Conservation (phyloP, 331 rosid species). For the Erythrophleum ivorense region DNA sequence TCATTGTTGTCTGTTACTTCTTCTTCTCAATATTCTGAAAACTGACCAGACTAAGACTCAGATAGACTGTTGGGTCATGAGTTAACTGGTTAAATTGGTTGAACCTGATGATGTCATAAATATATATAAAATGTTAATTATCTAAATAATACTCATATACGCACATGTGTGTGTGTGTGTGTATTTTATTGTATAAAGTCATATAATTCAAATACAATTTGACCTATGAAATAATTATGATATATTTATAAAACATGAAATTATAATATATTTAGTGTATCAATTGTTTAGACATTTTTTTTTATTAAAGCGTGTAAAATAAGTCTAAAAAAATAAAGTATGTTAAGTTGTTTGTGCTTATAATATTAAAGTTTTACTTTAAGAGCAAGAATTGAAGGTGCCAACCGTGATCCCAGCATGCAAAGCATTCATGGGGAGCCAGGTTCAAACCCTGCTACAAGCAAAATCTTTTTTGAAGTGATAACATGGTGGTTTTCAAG, state of each 20-base stretch:
- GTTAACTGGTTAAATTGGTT: background rate
- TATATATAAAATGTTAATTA: background rate
- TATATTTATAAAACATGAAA: background rate
- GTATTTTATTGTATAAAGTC: background rate
- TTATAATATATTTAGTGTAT: background rate
- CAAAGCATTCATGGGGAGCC: background rate
- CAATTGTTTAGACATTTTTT: background rate
- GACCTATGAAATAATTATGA: background rate
- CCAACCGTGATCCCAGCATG: background rate
- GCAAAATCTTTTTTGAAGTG: background rate
- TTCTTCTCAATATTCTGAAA: background rate
- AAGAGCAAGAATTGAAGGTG: background rate
- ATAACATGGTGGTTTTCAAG: background rate
- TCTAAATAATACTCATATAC: background rate
- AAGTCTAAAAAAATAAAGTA: no score
- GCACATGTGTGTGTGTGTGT: background rate
- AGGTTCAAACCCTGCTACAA: background rate
- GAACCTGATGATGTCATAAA: background rate
- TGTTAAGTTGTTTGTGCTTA: no score
- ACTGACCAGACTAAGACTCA: background rate
- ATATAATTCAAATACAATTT: background rate
- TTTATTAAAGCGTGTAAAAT: no score
- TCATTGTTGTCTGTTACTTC: conserved; percentile 12
- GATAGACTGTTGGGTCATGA: background rate
- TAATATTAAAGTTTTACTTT: no score